A percentile compares a stretch with the other conserved stretches of the same genome.
These are phyloP conservation scores for Pseudognaphalium luteoalbum DNA, from an alignment of 129 eudicot species.

Conservation along the genomic window DNA sequence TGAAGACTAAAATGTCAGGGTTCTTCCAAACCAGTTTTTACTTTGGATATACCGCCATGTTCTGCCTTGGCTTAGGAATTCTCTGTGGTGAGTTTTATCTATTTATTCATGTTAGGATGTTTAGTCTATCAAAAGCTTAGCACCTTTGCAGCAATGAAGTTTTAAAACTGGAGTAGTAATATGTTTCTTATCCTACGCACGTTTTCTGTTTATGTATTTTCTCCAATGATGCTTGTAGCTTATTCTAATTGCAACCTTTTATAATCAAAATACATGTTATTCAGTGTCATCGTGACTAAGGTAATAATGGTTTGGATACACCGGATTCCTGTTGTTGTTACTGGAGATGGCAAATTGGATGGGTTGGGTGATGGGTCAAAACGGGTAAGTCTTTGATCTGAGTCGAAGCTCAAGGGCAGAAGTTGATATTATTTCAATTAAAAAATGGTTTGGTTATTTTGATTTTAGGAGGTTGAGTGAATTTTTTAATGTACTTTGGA, in stretches of 20 bases:
- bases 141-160: not conserved
- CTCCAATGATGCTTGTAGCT: not conserved
- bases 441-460: not conserved
- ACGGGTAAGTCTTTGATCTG: not conserved
- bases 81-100: slow-evolving; percentile 54
- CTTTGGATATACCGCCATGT: slow-evolving; percentile 77
- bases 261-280: not conserved
- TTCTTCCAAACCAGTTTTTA: slow-evolving; percentile 86
- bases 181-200: not conserved
- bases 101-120: not conserved
- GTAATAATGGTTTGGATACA: not conserved
- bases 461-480: not conserved
- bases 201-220: not conserved
- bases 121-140: not conserved
- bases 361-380: not conserved
- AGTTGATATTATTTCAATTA: not conserved
- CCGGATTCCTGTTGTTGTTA: not conserved
- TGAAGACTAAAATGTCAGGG: slow-evolving; percentile 85
- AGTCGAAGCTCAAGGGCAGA: not conserved
- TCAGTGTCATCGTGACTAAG: not conserved
- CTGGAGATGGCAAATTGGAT: not conserved
- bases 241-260: not conserved
- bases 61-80: slow-evolving; percentile 76
- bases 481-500: not conserved
- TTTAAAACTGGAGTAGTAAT: not conserved